Evolutionary conservation across 2,329 filamentous ascomycete genomes (phyloP), one percentile per base, ranked within the genome.

Genomic region (Penicillium sp.): DNA sequence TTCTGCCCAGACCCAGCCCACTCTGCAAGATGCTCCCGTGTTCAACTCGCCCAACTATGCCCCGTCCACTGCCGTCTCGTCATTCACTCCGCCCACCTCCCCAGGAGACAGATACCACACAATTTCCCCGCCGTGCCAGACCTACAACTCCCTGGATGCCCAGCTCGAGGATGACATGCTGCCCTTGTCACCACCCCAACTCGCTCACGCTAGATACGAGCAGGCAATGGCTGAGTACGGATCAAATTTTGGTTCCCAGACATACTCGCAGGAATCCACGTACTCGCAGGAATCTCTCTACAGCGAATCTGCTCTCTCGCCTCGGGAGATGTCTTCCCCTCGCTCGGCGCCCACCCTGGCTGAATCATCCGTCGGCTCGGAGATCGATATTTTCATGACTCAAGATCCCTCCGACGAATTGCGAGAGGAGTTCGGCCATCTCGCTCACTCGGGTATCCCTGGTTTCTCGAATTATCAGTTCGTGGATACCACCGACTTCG

Each of bases 21-120:
- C 65, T 67, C 38, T 75, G 73, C 31, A 65, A n/a, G 56, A 67
- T 68, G 67, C 58, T 70, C 73, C 60, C 74, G 73, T 54, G 71
- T 79, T 67, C 45, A 74, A 67, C 48, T 76, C 77, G 52, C 72
- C 70, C 53, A 74, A 73, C 31, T 79, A 78, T 31, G 77, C 77
- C 12, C 76, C 77, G 12, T 75, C 77, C 8, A 72, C 75, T 40
- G 69, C 69, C 35, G 71, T 78, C 31, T 80, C 80, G 53, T 76
- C 77, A 2, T 79, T 75, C 57, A 81, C 79, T 4, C 79, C 79
- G 31, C 78, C 79, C 4, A 70, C 77, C 6, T 81, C 79, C 27
- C 79, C 79, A 12, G 74, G 74, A 13, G 72, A 71, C 59, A 77
- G 71, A 53, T 73, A 71, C 19, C 71, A 72, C 41, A 73, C 75